These are phyloP conservation scores for Phytophthora lateralis DNA, from an alignment of 352 stramenopile species.

Conservation along the genomic window DNA sequence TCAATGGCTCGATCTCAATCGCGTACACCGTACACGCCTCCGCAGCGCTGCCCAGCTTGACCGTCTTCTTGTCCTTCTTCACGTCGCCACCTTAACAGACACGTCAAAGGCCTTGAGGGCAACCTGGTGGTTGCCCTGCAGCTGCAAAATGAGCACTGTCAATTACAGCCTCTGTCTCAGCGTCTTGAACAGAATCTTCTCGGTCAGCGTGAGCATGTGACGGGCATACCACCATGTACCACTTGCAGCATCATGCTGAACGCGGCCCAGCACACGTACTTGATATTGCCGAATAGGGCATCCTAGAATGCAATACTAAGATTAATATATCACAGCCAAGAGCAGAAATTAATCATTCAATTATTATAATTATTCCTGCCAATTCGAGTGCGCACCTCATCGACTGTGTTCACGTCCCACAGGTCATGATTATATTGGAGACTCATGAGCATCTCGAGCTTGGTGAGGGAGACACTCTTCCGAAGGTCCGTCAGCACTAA, in stretches of 20 bases:
- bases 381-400: too few species aligned
- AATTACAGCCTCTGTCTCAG: constrained; percentile 72
- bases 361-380: too few species aligned
- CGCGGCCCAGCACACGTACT: constrained; percentile 84
- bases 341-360: too few species aligned
- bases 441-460: too few species aligned
- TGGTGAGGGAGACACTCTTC: too few species aligned
- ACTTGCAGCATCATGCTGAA: constrained; percentile 88
- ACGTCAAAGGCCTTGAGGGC: constrained; percentile 77
- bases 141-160: constrained; percentile 71
- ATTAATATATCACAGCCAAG: too few species aligned
- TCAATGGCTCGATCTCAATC: too few species aligned
- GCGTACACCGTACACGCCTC: constrained; percentile 58
- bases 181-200: constrained; percentile 84
- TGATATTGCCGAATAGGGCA: constrained; percentile 71
- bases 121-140: constrained; percentile 66
- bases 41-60: constrained; percentile 50
- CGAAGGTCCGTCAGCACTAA: too few species aligned
- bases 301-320: too few species aligned
- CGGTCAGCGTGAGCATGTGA: constrained; percentile 77
- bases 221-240: constrained; percentile 56
- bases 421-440: too few species aligned
- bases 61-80: constrained; percentile 23
- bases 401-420: too few species aligned
- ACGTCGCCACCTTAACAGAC: constrained; percentile 41